Percentiles rank a stretch among this genome's conserved stretches.
phyloP scores from a whole-genome alignment of 1,284 basidiomycete species.

The Omphalotus olearius region DNA sequence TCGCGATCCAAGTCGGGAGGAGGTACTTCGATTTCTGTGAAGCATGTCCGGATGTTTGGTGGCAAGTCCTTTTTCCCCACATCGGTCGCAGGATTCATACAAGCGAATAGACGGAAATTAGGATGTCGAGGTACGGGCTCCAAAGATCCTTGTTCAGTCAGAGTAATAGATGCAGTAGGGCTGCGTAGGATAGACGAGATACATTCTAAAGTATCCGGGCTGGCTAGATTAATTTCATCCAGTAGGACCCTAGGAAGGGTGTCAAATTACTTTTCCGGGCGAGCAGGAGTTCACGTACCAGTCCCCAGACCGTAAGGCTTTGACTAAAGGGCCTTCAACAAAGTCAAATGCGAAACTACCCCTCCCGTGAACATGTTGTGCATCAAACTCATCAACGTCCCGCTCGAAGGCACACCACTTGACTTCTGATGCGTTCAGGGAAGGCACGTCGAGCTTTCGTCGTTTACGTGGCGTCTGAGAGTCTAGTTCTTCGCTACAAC shows the following conservation, averaged over 20 bases:
- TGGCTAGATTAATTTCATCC: constrained; percentile 96
- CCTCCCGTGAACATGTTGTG: constrained; percentile 81
- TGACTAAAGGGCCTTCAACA: constrained; percentile 95
- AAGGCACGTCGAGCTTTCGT: constrained; percentile 56
- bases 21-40: constrained; percentile 95
- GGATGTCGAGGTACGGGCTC: constrained; percentile 90
- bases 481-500: constrained; percentile 20
- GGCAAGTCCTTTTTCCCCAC: constrained; percentile 98
- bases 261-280: neutral
- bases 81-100: constrained; percentile 99
- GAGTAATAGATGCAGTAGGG: constrained; percentile 84
- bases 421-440: constrained; percentile 41
- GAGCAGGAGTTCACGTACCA: constrained; percentile 56
- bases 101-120: constrained; percentile 95
- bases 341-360: constrained; percentile 92
- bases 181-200: constrained; percentile 84
- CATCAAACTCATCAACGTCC: constrained; percentile 79
- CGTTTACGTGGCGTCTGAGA: constrained; percentile 65
- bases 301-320: constrained; percentile 84
- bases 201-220: constrained; percentile 92
- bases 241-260: constrained; percentile 72
- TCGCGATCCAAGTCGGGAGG: constrained; percentile 92
- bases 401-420: constrained; percentile 75
- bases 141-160: constrained; percentile 92
- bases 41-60: constrained; percentile 84